These are phyloP conservation scores for Limonium bicolor DNA, from an alignment of 148 eudicot species.

Conservation along the genomic window DNA sequence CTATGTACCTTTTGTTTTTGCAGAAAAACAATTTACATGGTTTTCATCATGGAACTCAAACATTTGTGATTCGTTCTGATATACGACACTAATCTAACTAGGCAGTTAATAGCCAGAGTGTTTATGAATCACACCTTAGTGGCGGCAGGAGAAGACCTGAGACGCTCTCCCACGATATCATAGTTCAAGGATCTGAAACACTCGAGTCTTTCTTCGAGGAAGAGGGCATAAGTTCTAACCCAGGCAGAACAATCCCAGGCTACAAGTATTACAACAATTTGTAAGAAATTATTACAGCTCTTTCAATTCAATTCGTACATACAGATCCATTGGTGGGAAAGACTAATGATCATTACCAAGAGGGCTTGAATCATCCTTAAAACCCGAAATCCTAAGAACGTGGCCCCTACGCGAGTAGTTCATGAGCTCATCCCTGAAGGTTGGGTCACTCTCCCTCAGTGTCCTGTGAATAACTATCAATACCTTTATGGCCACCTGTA, in stretches of 20 bases:
- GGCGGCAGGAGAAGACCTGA: slow-evolving; percentile 51
- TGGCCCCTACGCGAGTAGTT: slow-evolving; percentile 66
- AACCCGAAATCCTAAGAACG: slow-evolving; percentile 68
- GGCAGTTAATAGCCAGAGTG: too few relatives aligned
- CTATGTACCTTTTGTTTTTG: slow-evolving; percentile 48
- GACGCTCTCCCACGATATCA: slow-evolving; percentile 66
- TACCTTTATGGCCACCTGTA: slow-evolving; percentile 82
- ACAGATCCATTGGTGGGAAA: neutral
- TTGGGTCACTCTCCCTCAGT: slow-evolving; percentile 86
- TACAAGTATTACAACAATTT: slow-evolving; percentile 10
- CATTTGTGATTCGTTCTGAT: too few relatives aligned
- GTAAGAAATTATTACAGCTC: neutral
- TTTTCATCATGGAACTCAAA: neutral
- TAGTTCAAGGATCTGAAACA: slow-evolving; percentile 64
- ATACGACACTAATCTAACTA: too few relatives aligned
- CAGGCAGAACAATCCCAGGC: slow-evolving; percentile 99
- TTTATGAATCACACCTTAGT: slow-evolving; percentile 75
- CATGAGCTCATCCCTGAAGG: slow-evolving; percentile 80
- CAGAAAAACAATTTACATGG: neutral
- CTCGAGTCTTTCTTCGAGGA: slow-evolving; percentile 84
- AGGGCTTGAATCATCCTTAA: slow-evolving; percentile 93
- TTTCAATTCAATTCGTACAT: too few relatives aligned
- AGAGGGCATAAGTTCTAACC: slow-evolving; percentile 86
- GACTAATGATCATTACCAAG: slow-evolving; percentile 32
- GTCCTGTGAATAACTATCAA: slow-evolving; percentile 85